Percentiles rank a stretch among this genome's conserved stretches.
These are phyloP conservation scores for Apiospora pterosperma DNA, from an alignment of 2,329 filamentous ascomycete species.

Conservation along the genomic window DNA sequence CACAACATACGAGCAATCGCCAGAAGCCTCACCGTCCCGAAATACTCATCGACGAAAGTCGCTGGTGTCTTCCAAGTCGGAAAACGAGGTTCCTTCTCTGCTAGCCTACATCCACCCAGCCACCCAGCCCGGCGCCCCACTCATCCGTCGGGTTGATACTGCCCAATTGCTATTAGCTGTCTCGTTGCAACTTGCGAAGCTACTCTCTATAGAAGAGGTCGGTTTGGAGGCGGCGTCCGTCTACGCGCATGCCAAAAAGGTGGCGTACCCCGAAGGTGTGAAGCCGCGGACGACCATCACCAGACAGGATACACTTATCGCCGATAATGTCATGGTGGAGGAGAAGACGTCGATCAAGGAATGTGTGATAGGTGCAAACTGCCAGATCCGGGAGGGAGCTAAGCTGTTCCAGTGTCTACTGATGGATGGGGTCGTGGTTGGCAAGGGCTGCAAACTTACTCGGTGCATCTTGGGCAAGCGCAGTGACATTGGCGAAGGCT, in stretches of 20 bases:
- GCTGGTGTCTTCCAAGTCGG: conserved; percentile 20
- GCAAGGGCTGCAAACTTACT: conserved; percentile 78
- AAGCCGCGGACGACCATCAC: conserved; percentile 80
- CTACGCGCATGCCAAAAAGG: conserved; percentile 74
- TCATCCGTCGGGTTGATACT: conserved; percentile 87
- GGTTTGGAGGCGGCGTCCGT: conserved; percentile 59
- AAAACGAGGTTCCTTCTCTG: conserved; percentile 59
- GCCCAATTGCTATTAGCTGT: conserved; percentile 75
- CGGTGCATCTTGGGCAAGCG: conserved; percentile 83
- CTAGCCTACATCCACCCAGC: conserved; percentile 78
- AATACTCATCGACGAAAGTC: conserved; percentile 17
- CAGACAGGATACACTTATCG: conserved; percentile 76
- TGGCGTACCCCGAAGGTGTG: conserved; percentile 80
- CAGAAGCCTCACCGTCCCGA: conserved; percentile 15
- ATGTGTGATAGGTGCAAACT: conserved; percentile 81
- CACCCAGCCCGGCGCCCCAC: conserved; percentile 46
- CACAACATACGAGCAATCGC: conserved; percentile 9
- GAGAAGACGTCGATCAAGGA: conserved; percentile 93
- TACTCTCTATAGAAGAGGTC: conserved; percentile 66
- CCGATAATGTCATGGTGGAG: conserved; percentile 83
- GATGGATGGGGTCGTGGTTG: conserved; percentile 88
- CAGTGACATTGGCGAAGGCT: conserved; percentile 78
- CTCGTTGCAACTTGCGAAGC: conserved; percentile 82
- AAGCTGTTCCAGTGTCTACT: conserved; percentile 83
- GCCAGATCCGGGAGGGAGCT: conserved; percentile 81